phyloP scores from a whole-genome alignment of 495 filamentous ascomycete genomes.

The Rostrohypoxylon terebratum region DNA sequence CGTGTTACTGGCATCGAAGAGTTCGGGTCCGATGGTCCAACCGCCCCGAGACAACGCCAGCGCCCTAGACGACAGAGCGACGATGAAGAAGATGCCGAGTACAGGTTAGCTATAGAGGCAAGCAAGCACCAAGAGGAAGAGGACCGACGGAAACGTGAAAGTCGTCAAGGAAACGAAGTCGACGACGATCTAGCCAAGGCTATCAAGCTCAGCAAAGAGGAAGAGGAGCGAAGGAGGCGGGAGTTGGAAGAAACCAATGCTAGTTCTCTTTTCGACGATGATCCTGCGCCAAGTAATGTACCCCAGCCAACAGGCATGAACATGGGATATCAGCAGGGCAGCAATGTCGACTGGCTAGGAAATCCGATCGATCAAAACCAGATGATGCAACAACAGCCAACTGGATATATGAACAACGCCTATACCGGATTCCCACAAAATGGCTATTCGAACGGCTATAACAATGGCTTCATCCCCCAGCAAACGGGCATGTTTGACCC shows the following conservation, averaged over 20 bases:
- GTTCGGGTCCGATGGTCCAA: slow-evolving; percentile 60
- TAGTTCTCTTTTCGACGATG: slow-evolving; percentile 86
- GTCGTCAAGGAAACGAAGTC: slow-evolving; percentile 68
- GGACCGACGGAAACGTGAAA: slow-evolving; percentile 81
- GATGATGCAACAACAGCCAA: slow-evolving; percentile 77
- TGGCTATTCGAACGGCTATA: slow-evolving; percentile 59
- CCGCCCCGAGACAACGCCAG: slow-evolving; percentile 54
- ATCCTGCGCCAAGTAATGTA: slow-evolving; percentile 68
- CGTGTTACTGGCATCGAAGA: slow-evolving; percentile 94
- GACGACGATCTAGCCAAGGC: slow-evolving; percentile 93
- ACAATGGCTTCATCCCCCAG: slow-evolving; percentile 52
- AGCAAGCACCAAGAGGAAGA: slow-evolving; percentile 97
- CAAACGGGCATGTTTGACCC: slow-evolving; percentile 55
- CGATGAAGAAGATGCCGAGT: slow-evolving; percentile 89
- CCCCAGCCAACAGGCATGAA: slow-evolving; percentile 90
- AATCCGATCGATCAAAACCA: slow-evolving; percentile 83
- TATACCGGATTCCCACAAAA: slow-evolving; percentile 78
- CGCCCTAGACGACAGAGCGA: slow-evolving; percentile 65
- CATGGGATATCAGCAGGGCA: slow-evolving; percentile 96
- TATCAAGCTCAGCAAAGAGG: slow-evolving; percentile 95
- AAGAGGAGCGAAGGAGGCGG: slow-evolving; percentile 84
- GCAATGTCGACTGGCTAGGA: slow-evolving; percentile 94
- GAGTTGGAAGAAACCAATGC: slow-evolving; percentile 94
- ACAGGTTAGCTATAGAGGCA: slow-evolving; percentile 91
- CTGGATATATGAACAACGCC: slow-evolving; percentile 86